Percentiles rank a stretch among this genome's conserved stretches.
These are phyloP conservation scores for Sporothrix variecibatus DNA, from an alignment of 2,329 filamentous ascomycete species.

Conservation along the genomic window DNA sequence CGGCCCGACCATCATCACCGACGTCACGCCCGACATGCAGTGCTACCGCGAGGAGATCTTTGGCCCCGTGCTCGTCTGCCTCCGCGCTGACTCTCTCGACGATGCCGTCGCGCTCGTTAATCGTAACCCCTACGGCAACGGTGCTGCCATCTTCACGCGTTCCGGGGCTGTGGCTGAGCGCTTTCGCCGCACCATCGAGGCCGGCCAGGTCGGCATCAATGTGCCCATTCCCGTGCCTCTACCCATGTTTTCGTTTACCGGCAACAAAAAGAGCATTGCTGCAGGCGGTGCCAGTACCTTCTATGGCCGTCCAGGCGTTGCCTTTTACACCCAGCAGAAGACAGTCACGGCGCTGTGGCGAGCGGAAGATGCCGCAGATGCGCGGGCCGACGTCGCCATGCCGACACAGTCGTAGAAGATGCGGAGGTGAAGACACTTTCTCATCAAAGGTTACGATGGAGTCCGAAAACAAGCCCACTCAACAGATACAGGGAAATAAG, in stretches of 20 bases:
- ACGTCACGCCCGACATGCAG: constrained; percentile 77
- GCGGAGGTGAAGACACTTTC: no score
- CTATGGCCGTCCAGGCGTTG: constrained; percentile 88
- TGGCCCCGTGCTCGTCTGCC: constrained; percentile 78
- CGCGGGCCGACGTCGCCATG: constrained; percentile 81
- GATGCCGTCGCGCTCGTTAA: constrained; percentile 82
- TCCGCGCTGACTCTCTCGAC: constrained; percentile 75
- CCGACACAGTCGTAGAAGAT: constrained; percentile 48
- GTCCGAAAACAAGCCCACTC: no score
- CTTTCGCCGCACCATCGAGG: constrained; percentile 80
- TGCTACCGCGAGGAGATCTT: constrained; percentile 89
- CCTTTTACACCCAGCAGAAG: constrained; percentile 97
- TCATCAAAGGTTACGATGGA: no score
- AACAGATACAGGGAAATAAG: no score
- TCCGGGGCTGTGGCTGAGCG: constrained; percentile 74
- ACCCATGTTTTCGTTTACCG: constrained; percentile 72
- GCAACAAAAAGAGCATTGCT: constrained; percentile 86
- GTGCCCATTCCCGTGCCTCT: constrained; percentile 74
- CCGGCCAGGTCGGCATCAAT: constrained; percentile 84
- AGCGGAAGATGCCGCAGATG: constrained; percentile 76
- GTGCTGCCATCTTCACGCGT: constrained; percentile 81
- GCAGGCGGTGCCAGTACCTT: constrained; percentile 92
- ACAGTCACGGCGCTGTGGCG: constrained; percentile 94
- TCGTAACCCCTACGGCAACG: constrained; percentile 83
- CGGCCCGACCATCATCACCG: constrained; percentile 78